Evolutionary conservation across 352 stramenopile species (phyloP), one percentile per base, ranked within the genome.

Genomic region (Pythium myriotylum): DNA sequence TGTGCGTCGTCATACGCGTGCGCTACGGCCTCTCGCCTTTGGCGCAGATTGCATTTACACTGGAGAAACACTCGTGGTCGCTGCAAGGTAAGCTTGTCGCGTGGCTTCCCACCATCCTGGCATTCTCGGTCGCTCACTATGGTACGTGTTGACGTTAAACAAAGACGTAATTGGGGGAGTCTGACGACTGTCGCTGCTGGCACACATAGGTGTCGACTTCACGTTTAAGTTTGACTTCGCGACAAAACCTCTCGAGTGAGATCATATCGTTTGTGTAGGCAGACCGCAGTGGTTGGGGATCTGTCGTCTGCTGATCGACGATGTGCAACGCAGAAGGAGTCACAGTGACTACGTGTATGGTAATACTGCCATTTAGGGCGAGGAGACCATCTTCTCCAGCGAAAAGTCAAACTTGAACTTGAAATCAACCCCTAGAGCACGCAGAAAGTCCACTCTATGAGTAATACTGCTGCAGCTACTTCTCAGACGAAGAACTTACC

Each of bases 91-190:
- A 65, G 27, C 20, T 65, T 17, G 20, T 70, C 22, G 13, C 62
- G 17, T 70, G 55, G 62, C 54, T 65, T 0, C 22, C 62, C 2
- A n/a, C 50, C 1, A 50, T 70, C 14, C 20, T 65, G 2, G 16
- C 19, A 20, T 65, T 70, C 48, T 48, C 62, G 9, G 19, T 70
- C n/a, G 41, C 58, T 10, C 63, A 66, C 32, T 70, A 65, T 37
- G 55, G 60, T 54, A 35, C 26, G 42, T 43, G 45, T 12, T 2
- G 19, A 22, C 23, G 13, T 4, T n/a, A 12, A 26, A 35, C 22
- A 24, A 33, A 19, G 8, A 52, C 6, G 14, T 40, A 40, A 40
- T 40, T 40, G n/a, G n/a, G n/a, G n/a, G n/a, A n/a, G n/a, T n/a
- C n/a, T n/a, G n/a, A n/a, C n/a, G n/a, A n/a, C n/a, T n/a, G n/a